These are phyloP conservation scores for Anthostomella pinea DNA, from an alignment of 2,329 filamentous ascomycete species.

Conservation along the genomic window DNA sequence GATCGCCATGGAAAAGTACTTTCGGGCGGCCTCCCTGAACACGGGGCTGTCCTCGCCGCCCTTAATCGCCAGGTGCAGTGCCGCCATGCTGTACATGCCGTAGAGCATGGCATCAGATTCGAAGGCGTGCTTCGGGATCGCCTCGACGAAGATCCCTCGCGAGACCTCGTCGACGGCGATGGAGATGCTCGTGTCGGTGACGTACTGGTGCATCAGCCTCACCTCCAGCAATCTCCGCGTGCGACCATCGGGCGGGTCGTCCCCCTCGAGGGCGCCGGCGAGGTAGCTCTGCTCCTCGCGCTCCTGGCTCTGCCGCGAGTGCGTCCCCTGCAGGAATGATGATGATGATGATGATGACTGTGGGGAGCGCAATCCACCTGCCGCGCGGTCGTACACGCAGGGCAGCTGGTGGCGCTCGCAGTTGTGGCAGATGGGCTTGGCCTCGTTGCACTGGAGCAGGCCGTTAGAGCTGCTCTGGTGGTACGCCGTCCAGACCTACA, in stretches of 20 bases:
- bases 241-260: conserved; percentile 15
- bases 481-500: no score
- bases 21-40: conserved; percentile 5
- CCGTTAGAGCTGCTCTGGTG: not conserved
- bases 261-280: conserved; percentile 3
- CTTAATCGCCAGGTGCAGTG: conserved; percentile 13
- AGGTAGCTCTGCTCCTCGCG: not conserved
- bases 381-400: conserved; percentile 22
- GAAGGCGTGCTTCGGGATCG: conserved; percentile 9
- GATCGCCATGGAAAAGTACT: conserved; percentile 19
- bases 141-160: not conserved
- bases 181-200: conserved; percentile 11
- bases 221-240: conserved; percentile 14
- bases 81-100: conserved; percentile 16
- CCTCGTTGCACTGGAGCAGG: conserved; percentile 18
- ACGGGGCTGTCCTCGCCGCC: conserved; percentile 7
- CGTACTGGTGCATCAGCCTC: conserved; percentile 17
- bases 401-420: conserved; percentile 16
- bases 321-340: no score
- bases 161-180: conserved; percentile 12
- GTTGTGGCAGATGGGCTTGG: conserved; percentile 18
- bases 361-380: no score
- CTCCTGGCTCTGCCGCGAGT: no score
- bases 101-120: conserved; percentile 17
- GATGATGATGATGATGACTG: no score